These are phyloP conservation scores for Periconia sp. DNA, from an alignment of 2,329 filamentous ascomycete species.

Conservation along the genomic window DNA sequence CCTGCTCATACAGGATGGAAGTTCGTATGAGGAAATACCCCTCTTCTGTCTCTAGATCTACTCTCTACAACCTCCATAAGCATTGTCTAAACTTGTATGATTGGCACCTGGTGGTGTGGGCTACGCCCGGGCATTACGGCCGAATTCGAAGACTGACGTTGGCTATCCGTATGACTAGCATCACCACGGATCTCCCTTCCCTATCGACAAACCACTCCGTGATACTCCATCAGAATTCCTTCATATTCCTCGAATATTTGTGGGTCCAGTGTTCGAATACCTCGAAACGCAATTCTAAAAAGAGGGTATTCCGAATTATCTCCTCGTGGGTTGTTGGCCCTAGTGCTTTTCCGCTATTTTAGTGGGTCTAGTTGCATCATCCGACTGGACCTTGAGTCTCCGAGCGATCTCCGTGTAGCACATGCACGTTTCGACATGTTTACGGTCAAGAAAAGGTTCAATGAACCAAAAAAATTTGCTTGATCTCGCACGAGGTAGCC, in stretches of 20 bases:
- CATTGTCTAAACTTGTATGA: no score
- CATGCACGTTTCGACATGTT: neutral
- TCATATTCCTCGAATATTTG: no score
- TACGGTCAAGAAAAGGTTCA: neutral
- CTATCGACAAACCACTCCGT: no score
- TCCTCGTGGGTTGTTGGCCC: neutral
- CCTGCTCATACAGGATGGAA: no score
- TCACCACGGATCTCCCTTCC: neutral
- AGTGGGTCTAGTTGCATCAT: neutral
- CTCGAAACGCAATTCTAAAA: neutral
- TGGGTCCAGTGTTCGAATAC: no score
- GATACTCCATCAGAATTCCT: no score
- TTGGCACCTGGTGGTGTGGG: no score
- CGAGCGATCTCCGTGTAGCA: slow-evolving; percentile 3
- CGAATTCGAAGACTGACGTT: neutral
- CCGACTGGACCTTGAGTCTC: slow-evolving; percentile 4
- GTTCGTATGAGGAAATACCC: no score
- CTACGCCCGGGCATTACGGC: no score
- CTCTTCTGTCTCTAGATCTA: no score
- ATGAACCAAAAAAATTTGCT: neutral
- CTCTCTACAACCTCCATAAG: no score
- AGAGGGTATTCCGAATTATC: neutral
- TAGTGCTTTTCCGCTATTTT: neutral
- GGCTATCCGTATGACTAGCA: neutral
- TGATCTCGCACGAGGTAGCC: neutral